phyloP scores from a whole-genome alignment of 2,329 filamentous ascomycete species.

The Passalora sequoiae region DNA sequence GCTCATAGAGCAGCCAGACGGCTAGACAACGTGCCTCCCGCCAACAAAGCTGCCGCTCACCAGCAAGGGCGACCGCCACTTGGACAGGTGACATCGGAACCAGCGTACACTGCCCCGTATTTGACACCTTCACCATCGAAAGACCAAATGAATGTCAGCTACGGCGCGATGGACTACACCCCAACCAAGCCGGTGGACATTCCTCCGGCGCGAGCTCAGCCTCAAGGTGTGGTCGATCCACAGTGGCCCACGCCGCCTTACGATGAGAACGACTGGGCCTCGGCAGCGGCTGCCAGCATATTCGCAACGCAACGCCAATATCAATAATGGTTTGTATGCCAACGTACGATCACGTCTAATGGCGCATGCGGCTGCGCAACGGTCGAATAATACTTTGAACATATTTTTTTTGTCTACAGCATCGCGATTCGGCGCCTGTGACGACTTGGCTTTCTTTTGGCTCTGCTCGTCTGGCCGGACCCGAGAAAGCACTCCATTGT shows the following conservation, averaged over 20 bases:
- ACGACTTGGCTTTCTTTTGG: conserved; percentile 1
- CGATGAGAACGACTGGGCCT: conserved; percentile 87
- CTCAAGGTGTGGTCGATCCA: conserved; percentile 47
- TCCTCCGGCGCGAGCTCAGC: conserved; percentile 51
- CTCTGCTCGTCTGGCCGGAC: conserved; percentile 15
- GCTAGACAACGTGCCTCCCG: conserved; percentile 49
- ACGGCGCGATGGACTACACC: conserved; percentile 59
- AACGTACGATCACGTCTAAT: too few species aligned
- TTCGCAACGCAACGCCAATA: conserved; percentile 61
- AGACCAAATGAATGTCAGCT: conserved; percentile 70
- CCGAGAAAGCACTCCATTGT: conserved; percentile 11
- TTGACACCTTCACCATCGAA: conserved; percentile 75
- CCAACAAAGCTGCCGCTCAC: conserved; percentile 4
- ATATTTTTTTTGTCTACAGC: conserved; percentile 21
- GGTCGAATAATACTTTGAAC: too few species aligned
- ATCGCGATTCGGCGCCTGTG: conserved; percentile 13
- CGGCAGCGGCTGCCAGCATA: conserved; percentile 74
- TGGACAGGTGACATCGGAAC: conserved; percentile 60
- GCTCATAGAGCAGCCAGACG: conserved; percentile 70
- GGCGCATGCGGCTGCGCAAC: too few species aligned
- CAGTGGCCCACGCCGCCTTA: conserved; percentile 97
- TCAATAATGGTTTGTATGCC: too few species aligned
- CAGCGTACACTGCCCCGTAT: conserved; percentile 51
- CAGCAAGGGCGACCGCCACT: conserved; percentile 44
- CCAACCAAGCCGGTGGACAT: conserved; percentile 69